Conservation (phyloP, 257 asterid genomes). For the Solanum tacnaense region DNA sequence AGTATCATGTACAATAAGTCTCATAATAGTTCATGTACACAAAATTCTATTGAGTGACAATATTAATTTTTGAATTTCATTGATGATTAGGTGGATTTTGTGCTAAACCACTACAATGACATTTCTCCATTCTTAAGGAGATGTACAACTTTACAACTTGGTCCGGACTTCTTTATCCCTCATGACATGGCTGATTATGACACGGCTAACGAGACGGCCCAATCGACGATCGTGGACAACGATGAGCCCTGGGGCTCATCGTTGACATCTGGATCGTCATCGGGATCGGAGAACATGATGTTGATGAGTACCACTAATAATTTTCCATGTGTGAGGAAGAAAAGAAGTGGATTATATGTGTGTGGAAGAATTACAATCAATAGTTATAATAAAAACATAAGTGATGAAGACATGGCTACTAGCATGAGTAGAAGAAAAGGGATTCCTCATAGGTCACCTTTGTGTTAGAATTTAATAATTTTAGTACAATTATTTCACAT, state of each 20-base stretch:
- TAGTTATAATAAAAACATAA: conserved; percentile 22
- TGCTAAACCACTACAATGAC: conserved; percentile 54
- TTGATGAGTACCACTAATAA: background rate
- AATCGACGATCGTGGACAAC: conserved; percentile 59
- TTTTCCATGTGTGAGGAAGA: conserved; percentile 71
- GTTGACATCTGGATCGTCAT: conserved; percentile 27
- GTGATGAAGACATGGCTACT: conserved; percentile 70
- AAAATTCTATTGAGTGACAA: background rate
- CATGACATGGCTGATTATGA: conserved; percentile 69
- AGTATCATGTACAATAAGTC: background rate
- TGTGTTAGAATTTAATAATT: conserved; percentile 39
- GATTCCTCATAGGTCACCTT: conserved; percentile 89
- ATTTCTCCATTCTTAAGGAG: conserved; percentile 67
- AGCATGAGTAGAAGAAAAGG: conserved; percentile 93
- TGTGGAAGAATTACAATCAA: conserved; percentile 45
- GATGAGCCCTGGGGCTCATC: conserved; percentile 41
- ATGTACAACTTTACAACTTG: conserved; percentile 66
- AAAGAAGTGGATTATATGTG: conserved; percentile 60
- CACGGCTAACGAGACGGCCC: conserved; percentile 54
- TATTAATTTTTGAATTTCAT: background rate
- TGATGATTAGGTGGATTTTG: conserved; percentile 56
- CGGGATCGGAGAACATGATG: conserved; percentile 62
- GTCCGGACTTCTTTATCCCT: conserved; percentile 90
- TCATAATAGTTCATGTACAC: background rate
- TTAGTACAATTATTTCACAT: background rate